Evolutionary conservation across 495 filamentous ascomycete species (phyloP).

Genomic region (Schizothecium vesticola): DNA sequence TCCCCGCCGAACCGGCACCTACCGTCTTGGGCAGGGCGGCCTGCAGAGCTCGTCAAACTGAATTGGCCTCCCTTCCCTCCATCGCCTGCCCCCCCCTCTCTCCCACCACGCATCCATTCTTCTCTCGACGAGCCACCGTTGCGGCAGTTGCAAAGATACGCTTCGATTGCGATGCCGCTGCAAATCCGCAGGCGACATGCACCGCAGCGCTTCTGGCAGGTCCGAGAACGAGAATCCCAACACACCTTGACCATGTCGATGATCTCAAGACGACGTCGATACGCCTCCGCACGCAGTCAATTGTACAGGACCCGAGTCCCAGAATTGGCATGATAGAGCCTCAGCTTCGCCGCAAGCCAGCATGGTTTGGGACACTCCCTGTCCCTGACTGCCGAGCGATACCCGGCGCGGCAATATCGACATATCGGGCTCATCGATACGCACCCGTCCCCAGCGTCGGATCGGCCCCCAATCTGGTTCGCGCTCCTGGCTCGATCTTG

Average conservation of each 20-base stretch:
- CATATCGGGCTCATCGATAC: not conserved
- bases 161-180: not conserved
- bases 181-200: not conserved
- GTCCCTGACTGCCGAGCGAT: not conserved
- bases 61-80: slow-evolving; percentile 7
- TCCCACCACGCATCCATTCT: not conserved
- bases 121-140: not conserved
- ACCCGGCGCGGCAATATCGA: not conserved
- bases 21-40: slow-evolving; percentile 3
- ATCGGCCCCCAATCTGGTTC: not conserved
- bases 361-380: not conserved
- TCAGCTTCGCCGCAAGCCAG: not conserved
- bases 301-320: too few relatives aligned
- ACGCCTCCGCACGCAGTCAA: too few relatives aligned
- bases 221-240: not conserved
- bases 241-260: not conserved
- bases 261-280: not conserved
- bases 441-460: not conserved
- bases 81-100: not conserved
- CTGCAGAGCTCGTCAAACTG: not conserved
- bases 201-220: not conserved
- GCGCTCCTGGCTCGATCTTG: not conserved
- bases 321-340: not conserved
- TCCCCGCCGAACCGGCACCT: slow-evolving; percentile 1
- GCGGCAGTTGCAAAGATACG: not conserved